phyloP scores from a whole-genome alignment of 2,329 filamentous ascomycete genomes.

The Graphilbum ipis-grandicollis region DNA sequence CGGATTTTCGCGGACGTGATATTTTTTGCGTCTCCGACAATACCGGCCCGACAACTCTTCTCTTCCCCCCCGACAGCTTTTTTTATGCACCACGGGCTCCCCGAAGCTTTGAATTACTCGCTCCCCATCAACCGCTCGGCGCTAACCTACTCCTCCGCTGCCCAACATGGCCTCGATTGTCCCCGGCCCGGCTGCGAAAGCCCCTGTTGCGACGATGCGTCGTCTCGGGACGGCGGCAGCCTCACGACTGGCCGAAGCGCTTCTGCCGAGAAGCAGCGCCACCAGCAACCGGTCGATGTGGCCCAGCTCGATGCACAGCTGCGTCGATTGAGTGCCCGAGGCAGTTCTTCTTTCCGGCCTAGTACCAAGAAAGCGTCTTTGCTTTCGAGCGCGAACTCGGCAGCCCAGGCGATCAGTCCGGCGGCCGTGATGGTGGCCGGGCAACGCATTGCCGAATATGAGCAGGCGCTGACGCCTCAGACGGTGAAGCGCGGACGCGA shows the following conservation, averaged over 20 bases:
- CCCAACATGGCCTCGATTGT: conserved; percentile 41
- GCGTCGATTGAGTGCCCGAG: conserved; percentile 29
- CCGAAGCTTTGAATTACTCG: conserved; percentile 25
- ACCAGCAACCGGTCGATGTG: conserved; percentile 22
- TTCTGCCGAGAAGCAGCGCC: too few species aligned
- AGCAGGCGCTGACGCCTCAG: conserved; percentile 35
- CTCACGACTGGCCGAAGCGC: conserved; percentile 11
- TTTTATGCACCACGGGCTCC: conserved; percentile 49
- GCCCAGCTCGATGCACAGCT: conserved; percentile 30
- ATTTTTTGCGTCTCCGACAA: too few species aligned
- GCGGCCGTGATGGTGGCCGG: too few species aligned
- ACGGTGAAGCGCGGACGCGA: conserved; percentile 19
- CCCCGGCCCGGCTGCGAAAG: conserved; percentile 20
- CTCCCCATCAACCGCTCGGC: conserved; percentile 19
- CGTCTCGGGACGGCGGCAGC: conserved; percentile 4
- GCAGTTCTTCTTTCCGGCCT: not conserved
- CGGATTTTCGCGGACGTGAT: conserved; percentile 17
- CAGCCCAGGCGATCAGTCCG: too few species aligned
- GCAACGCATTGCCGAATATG: conserved; percentile 41
- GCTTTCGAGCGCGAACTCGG: too few species aligned
- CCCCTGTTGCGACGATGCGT: conserved; percentile 11
- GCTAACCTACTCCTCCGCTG: conserved; percentile 13
- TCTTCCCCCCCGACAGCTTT: conserved; percentile 10
- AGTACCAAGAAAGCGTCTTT: not conserved
- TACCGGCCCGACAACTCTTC: conserved; percentile 5